These are phyloP conservation scores for Erodium moschatum DNA, from an alignment of 441 rosid genomes.

Conservation along the genomic window DNA sequence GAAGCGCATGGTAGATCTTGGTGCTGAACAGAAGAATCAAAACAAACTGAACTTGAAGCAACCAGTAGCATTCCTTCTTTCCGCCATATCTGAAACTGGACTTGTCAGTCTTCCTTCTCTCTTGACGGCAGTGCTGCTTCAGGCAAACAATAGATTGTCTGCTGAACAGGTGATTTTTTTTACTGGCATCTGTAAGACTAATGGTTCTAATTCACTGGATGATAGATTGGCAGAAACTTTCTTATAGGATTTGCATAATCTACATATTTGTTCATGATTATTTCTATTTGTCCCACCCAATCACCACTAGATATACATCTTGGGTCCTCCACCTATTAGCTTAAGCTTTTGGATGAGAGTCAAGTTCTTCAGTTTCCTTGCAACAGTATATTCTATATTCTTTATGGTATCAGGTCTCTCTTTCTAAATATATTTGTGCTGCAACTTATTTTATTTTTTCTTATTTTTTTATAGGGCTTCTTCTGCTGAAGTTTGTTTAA, in stretches of 20 bases:
- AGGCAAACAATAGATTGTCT: constrained; percentile 56
- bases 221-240: neutral
- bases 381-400: neutral
- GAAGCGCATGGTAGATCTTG: constrained; percentile 22
- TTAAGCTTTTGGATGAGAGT: neutral
- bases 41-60: constrained; percentile 33
- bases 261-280: neutral
- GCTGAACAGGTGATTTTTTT: constrained; percentile 48
- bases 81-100: constrained; percentile 71
- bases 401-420: neutral
- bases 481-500: neutral
- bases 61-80: constrained; percentile 45
- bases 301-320: neutral
- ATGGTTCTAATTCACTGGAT: constrained; percentile 10
- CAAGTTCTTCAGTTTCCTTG: neutral
- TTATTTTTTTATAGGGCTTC: neutral
- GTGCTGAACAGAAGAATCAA: constrained; percentile 26
- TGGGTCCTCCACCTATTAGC: neutral
- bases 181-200: neutral
- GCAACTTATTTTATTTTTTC: constrained; percentile 1
- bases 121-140: constrained; percentile 62
- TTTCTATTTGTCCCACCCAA: neutral
- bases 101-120: constrained; percentile 71
- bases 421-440: constrained; percentile 1
- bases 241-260: neutral